Evolutionary conservation across 1,139 yeast species (phyloP), one percentile per base, ranked within the genome.

Genomic region (Blastobotrys indianensis): DNA sequence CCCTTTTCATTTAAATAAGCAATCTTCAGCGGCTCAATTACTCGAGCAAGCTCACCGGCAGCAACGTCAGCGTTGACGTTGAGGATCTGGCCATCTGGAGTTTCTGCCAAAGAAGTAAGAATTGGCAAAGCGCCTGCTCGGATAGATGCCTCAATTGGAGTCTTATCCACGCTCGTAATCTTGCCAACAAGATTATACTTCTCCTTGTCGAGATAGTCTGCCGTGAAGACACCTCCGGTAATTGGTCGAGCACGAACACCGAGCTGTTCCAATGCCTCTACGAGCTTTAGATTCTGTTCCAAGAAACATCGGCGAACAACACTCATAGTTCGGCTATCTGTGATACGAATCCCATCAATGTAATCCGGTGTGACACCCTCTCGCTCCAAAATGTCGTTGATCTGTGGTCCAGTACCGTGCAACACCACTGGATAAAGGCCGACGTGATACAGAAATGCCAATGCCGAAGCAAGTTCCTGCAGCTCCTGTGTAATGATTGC

Each of bases 371-470:
- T 96, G 36, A 94, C 88, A 28, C 97, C 97, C 66, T 87, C 95
- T 44, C 83, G 82, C 67, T 92, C 98, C 52, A 92, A 75, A 56
- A 88, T 78, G 59, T 85, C 95, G 63, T 92, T 92, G 69, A 92
- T 94, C 68, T 92, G 99, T 10, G 99, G 99, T 23, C 99, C 99
- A 1, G 98, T 92, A 37, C 99, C 99, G 64, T 92, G 99, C 51
- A 94, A 76, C 17, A 92, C 95, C 53, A 92, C 87, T 16, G 99
- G 99, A 62, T 90, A 92, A 55, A 92, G 77, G 7, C 99, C 99
- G 48, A 92, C 96, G 64, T 94, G 99, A 71, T 92, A 92, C 56
- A 92, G 74, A 66, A 92, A 92, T 5, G 98, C 97, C 53, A 92
- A 73, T 61, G 97, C 90, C 1, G 96, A 86, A 0, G 98, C 98